A percentile compares a stretch with the other conserved stretches of the same genome.
These are phyloP conservation scores for Botryotinia narcissicola DNA, from an alignment of 2,329 filamentous ascomycete species.

Conservation along the genomic window DNA sequence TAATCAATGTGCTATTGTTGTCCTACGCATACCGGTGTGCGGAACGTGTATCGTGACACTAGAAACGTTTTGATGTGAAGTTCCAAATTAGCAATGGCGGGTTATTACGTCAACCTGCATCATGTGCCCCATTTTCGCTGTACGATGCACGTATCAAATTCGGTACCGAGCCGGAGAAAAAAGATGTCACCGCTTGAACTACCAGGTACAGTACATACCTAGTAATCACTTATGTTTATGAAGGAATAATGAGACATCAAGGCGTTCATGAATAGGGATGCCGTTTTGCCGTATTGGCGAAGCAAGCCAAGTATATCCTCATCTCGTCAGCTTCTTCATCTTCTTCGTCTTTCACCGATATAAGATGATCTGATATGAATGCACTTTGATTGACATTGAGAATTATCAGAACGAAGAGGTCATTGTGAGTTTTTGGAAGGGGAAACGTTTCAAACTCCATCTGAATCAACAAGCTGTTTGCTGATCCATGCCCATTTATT, in stretches of 20 bases:
- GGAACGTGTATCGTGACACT: not conserved
- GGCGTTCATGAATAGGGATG: not conserved
- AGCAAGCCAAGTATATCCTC: slow-evolving; percentile 8
- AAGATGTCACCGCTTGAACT: not conserved
- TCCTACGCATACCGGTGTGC: not conserved
- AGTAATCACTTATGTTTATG: not conserved
- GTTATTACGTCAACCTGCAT: not conserved
- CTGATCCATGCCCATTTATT: slow-evolving; percentile 11
- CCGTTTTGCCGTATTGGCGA: slow-evolving; percentile 7
- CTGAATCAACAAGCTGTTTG: not conserved
- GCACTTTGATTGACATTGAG: not conserved
- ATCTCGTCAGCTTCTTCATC: not conserved
- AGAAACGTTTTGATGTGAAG: not conserved
- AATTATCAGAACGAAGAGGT: not conserved
- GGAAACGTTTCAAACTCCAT: not conserved
- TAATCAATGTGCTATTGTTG: not conserved
- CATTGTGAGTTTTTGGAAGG: not conserved
- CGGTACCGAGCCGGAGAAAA: not conserved
- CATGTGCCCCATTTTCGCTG: not conserved
- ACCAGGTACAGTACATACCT: not conserved
- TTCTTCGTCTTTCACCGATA: not conserved
- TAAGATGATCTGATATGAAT: not conserved
- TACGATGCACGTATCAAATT: not conserved
- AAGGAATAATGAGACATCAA: not conserved
- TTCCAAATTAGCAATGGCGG: not conserved